These are phyloP conservation scores for Celoporthe dispersa DNA, from an alignment of 2,329 filamentous ascomycete species.

Conservation along the genomic window DNA sequence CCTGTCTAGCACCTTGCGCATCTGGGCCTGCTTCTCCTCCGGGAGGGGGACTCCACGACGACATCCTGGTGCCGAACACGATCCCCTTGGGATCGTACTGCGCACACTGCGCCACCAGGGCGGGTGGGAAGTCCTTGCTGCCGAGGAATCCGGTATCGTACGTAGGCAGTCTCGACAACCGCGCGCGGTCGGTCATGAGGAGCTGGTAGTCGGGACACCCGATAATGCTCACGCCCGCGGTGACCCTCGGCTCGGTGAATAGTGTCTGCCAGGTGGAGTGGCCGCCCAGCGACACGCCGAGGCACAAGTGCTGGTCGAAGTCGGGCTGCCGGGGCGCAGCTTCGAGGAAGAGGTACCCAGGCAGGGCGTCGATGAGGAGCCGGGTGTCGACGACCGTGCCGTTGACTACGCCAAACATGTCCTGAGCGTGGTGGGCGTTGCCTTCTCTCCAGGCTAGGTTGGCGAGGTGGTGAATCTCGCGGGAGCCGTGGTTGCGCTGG, in stretches of 20 bases:
- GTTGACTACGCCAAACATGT: conserved; percentile 84
- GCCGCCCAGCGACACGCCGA: conserved; percentile 85
- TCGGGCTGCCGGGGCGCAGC: conserved; percentile 34
- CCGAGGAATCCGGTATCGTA: conserved; percentile 72
- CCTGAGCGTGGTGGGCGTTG: conserved; percentile 81
- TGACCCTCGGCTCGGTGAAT: conserved; percentile 77
- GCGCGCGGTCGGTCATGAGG: conserved; percentile 79
- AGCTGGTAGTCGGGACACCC: conserved; percentile 85
- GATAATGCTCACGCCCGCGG: conserved; percentile 78
- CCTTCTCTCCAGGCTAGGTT: conserved; percentile 82
- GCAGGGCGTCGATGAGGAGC: conserved; percentile 75
- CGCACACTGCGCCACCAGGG: conserved; percentile 66
- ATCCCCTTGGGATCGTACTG: conserved; percentile 77
- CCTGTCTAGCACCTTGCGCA: conserved; percentile 51
- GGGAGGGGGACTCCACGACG: conserved; percentile 40
- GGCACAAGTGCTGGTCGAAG: conserved; percentile 69
- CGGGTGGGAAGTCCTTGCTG: conserved; percentile 74
- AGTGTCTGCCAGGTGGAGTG: conserved; percentile 86
- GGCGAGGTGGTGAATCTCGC: conserved; percentile 67
- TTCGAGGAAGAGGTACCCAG: conserved; percentile 71
- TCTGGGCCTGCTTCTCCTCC: conserved; percentile 46
- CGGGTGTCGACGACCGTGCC: conserved; percentile 76
- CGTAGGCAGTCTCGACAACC: conserved; percentile 66
- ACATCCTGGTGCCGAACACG: conserved; percentile 61
- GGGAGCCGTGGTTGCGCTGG: conserved; percentile 86